Conservation (phyloP, 257 asterid species). For the Thymus mandschuricus region DNA sequence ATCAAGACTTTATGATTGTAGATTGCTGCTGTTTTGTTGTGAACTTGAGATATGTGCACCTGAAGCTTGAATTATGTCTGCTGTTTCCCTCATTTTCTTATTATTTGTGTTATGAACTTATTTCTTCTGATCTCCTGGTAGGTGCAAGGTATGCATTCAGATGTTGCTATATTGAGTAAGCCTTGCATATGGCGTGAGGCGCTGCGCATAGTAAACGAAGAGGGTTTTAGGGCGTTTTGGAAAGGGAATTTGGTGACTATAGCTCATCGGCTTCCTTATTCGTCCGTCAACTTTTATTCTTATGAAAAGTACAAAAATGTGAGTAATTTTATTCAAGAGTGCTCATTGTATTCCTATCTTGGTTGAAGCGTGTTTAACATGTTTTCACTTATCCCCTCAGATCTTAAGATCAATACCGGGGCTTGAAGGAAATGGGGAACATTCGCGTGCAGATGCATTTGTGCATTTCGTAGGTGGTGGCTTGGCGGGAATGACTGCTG, state of each 20-base stretch:
- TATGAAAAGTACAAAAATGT: constrained; percentile 82
- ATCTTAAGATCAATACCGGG: constrained; percentile 68
- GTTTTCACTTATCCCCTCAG: constrained; percentile 40
- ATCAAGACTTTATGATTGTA: not conserved
- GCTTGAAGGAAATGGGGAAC: constrained; percentile 47
- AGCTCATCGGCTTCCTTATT: constrained; percentile 90
- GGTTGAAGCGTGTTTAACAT: not conserved
- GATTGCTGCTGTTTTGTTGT: not conserved
- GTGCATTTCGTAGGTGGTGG: constrained; percentile 94
- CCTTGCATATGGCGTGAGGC: constrained; percentile 83
- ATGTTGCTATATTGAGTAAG: constrained; percentile 72
- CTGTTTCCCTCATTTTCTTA: not conserved
- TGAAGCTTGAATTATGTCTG: not conserved
- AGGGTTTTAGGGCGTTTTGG: constrained; percentile 95
- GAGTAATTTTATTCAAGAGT: constrained; percentile 34
- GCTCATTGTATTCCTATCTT: not conserved
- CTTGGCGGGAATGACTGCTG: constrained; percentile 87
- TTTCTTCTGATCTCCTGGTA: constrained; percentile 29
- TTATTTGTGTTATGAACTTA: not conserved
- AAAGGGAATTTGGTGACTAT: constrained; percentile 94
- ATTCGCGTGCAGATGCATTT: constrained; percentile 47
- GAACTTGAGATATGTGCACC: not conserved
- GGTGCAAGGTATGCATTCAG: constrained; percentile 98
- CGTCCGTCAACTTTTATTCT: constrained; percentile 79
- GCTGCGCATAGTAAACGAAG: constrained; percentile 69